A percentile compares a stretch with the other conserved stretches of the same genome.
These are phyloP conservation scores for Xylariaceae sp. DNA, from an alignment of 2,329 filamentous ascomycete species.

Conservation along the genomic window DNA sequence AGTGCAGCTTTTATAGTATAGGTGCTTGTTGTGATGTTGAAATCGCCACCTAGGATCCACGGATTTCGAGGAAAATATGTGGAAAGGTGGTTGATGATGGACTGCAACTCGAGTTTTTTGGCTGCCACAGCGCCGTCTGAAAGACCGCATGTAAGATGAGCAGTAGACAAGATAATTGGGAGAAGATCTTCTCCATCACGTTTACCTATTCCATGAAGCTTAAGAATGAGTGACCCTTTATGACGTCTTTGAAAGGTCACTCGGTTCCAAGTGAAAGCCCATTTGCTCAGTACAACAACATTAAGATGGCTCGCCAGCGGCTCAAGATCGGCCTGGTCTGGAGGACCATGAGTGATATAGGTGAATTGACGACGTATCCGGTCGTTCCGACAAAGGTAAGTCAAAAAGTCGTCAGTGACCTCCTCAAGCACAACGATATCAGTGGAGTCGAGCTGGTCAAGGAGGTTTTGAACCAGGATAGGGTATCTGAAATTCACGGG, in stretches of 20 bases:
- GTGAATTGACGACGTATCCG: constrained; percentile 45
- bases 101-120: constrained; percentile 53
- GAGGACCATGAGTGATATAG: constrained; percentile 55
- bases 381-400: constrained; percentile 44
- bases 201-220: constrained; percentile 29
- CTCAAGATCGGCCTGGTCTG: constrained; percentile 44
- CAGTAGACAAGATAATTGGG: constrained; percentile 48
- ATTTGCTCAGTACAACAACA: constrained; percentile 54
- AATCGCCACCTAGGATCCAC: constrained; percentile 59
- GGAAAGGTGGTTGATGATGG: constrained; percentile 42
- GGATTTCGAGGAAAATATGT: constrained; percentile 37
- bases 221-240: constrained; percentile 52
- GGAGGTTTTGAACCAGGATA: constrained; percentile 38
- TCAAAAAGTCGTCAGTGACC: constrained; percentile 60
- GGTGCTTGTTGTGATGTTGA: constrained; percentile 59
- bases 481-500: constrained; percentile 38
- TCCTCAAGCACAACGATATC: constrained; percentile 56
- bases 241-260: constrained; percentile 51
- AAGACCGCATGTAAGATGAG: constrained; percentile 60
- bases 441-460: constrained; percentile 36
- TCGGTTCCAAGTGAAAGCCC: constrained; percentile 51
- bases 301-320: constrained; percentile 59
- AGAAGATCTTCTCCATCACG: constrained; percentile 20
- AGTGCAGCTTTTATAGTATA: constrained; percentile 50
- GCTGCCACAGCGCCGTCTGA: constrained; percentile 52